Evolutionary conservation across 169 alveolate species (phyloP).

Genomic region (Eimeria maxima): DNA sequence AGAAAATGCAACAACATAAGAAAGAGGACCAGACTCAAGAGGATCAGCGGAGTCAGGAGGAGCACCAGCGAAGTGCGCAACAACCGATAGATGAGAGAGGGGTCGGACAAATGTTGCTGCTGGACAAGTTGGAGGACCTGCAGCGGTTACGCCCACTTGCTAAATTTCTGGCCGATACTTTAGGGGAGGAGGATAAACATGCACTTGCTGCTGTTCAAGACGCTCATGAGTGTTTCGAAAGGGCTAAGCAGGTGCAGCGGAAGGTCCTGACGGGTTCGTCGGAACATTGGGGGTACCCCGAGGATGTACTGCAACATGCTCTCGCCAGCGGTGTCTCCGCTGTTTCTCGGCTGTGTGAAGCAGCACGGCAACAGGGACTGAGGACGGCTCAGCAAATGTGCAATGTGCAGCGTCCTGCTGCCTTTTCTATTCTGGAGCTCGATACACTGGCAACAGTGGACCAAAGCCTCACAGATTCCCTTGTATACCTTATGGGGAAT

Average conservation of each 20-base stretch:
- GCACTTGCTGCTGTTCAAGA: background rate
- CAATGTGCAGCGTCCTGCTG: background rate
- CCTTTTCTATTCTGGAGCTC: background rate
- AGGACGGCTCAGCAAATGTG: background rate
- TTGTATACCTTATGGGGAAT: background rate
- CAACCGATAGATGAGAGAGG: background rate
- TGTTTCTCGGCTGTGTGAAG: background rate
- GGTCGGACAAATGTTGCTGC: background rate
- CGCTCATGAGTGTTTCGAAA: background rate
- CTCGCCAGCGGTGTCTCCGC: background rate
- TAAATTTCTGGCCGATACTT: background rate
- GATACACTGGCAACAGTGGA: background rate
- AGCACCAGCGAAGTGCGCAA: background rate
- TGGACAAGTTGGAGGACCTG: background rate
- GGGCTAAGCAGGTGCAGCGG: background rate
- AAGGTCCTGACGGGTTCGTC: background rate
- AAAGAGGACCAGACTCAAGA: background rate
- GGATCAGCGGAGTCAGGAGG: background rate
- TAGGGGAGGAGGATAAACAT: background rate
- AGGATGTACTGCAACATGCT: background rate
- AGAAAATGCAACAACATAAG: background rate
- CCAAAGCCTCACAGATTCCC: background rate
- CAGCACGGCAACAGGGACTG: background rate
- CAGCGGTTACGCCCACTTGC: background rate
- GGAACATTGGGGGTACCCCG: background rate